phyloP scores from a whole-genome alignment of 2,329 filamentous ascomycete species.

The Aspergillus glaucus region DNA sequence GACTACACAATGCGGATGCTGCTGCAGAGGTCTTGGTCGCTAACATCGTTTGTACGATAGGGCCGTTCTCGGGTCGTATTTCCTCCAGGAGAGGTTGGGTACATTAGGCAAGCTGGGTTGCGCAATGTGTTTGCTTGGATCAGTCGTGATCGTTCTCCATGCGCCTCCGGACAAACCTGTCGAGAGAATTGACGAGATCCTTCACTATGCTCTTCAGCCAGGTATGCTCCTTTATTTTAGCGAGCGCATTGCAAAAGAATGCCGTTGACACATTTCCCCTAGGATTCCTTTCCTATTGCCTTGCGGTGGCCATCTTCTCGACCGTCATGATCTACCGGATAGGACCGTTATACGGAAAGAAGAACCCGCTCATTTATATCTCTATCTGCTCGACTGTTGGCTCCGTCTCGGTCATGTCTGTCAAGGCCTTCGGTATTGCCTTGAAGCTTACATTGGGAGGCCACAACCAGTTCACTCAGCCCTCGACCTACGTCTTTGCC shows the following conservation, averaged over 20 bases:
- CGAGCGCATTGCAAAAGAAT: constrained; percentile 1
- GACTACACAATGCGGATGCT: constrained; percentile 1
- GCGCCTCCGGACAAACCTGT: constrained; percentile 92
- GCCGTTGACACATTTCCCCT: constrained; percentile 2
- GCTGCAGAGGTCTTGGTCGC: neutral
- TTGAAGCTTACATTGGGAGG: constrained; percentile 89
- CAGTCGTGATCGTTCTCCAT: constrained; percentile 95
- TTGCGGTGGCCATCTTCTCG: constrained; percentile 74
- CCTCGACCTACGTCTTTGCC: constrained; percentile 95
- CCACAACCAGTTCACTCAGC: constrained; percentile 90
- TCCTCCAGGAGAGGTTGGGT: constrained; percentile 84
- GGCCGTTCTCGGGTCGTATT: constrained; percentile 90
- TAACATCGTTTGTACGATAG: constrained; percentile 35
- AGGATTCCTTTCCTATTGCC: constrained; percentile 88
- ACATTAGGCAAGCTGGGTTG: constrained; percentile 87
- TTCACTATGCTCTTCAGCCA: constrained; percentile 83
- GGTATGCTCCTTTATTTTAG: constrained; percentile 50
- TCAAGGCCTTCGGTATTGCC: constrained; percentile 97
- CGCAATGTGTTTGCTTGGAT: constrained; percentile 91
- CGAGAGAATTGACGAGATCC: constrained; percentile 81
- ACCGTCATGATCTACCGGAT: constrained; percentile 94
- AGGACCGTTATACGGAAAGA: constrained; percentile 82
- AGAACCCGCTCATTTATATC: constrained; percentile 91
- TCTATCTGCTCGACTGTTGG: constrained; percentile 97
- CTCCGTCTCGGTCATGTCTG: constrained; percentile 96